Base-by-base conservation (phyloP, 768 basidiomycete species). In the Termitomyces sp. region DNA sequence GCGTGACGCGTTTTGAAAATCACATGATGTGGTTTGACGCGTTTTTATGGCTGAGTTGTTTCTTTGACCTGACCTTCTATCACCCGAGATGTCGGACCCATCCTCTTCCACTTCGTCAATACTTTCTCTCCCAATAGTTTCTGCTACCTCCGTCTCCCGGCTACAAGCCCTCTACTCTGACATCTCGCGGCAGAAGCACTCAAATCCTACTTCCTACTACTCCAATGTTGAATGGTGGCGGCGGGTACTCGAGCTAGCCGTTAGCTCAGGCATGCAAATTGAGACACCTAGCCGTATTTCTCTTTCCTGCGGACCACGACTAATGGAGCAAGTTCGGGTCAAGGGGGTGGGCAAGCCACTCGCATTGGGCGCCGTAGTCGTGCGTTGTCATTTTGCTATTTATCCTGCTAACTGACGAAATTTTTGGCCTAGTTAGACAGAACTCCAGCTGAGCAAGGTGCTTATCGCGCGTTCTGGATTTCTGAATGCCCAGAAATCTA, bases 221-320 rank as follows among this genome's bases (percentile, higher is more conserved):
- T 83, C 91, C 11, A 90, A 91, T 65, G 74, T 93, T 30, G 83
- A 86, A 53, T 98, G 94, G 94, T 98, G 95, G 95, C 82, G 80
- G 34, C 72, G 74, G 44, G 81, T 84, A 0, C 75, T 94, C 9
- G 81, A 88, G 62, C 73, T 74, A 16, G 66, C 88, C 39, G 81
- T 87, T n/a, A 67, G 75, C 52, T 75, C 73, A 25, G 88, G 88
- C 1, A 71, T 83, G 64, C 84, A 88, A 58, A 61, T 66, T 50
- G 42, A 65, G 10, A 63, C 55, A 11, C 64, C 63, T 21, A 85
- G 84, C 62, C 77, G 79, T 46, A 76, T 93, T 19, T 76, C 89
- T 19, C 71, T 94, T 1, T 77, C 75, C 48, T 89, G 81, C 0
- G 76, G 76, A 30, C 72, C 78, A 16, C 67, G 71, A 9, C 66